These are phyloP conservation scores for Lactarius tabidus DNA, from an alignment of 768 basidiomycete genomes.

Conservation along the genomic window DNA sequence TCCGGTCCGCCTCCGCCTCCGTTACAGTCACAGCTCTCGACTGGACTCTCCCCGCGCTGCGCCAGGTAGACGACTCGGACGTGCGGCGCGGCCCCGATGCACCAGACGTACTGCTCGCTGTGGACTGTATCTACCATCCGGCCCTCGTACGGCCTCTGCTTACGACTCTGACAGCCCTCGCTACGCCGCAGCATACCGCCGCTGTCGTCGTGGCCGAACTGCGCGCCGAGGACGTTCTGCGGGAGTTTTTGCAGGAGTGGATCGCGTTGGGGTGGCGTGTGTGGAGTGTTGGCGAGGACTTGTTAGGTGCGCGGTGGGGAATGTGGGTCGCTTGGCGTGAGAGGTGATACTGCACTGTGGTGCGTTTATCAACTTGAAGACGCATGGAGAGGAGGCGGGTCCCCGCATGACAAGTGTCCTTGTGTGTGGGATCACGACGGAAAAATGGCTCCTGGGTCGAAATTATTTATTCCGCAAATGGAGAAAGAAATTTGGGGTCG, in stretches of 20 bases:
- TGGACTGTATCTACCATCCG: conserved; percentile 18
- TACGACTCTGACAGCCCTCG: conserved; percentile 10
- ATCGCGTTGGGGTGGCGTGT: conserved; percentile 21
- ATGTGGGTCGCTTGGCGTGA: conserved; percentile 16
- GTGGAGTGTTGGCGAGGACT: conserved; percentile 18
- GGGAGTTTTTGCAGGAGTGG: conserved; percentile 32
- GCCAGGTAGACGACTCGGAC: not conserved
- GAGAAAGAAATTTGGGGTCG: no score
- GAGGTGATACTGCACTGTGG: not conserved
- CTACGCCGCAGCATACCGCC: not conserved
- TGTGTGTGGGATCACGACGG: no score
- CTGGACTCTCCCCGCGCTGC: conserved; percentile 9
- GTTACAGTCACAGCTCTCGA: conserved; percentile 12
- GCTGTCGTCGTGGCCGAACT: conserved; percentile 13
- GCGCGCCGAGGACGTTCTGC: conserved; percentile 31
- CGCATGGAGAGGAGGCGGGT: no score
- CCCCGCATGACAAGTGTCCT: no score
- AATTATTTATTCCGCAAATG: no score
- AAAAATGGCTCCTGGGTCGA: no score
- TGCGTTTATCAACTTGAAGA: no score
- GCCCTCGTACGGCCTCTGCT: conserved; percentile 11
- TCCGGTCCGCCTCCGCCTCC: not conserved
- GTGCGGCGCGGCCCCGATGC: no score
- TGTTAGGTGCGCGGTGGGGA: conserved; percentile 17
- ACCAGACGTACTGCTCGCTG: not conserved